phyloP scores from a whole-genome alignment of 768 basidiomycete genomes.

The Hygrophoropsis aurantiaca region DNA sequence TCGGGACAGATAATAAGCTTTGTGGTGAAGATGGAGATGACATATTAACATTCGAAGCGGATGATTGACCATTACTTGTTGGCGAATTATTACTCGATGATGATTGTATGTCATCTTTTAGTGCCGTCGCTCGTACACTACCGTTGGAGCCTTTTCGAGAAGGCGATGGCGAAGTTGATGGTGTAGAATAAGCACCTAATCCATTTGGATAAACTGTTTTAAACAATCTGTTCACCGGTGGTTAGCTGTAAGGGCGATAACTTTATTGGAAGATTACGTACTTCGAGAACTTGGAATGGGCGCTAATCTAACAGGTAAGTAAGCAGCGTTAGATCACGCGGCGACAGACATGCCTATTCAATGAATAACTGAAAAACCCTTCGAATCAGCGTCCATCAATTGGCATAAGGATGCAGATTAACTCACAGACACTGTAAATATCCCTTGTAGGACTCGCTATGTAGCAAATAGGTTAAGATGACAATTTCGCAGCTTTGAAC shows the following conservation, averaged over 20 bases:
- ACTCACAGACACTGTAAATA: conserved; percentile 76
- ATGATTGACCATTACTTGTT: too few species aligned
- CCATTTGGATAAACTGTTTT: conserved; percentile 67
- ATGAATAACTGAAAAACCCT: conserved; percentile 34
- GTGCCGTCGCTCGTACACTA: conserved; percentile 7
- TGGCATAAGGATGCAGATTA: neutral
- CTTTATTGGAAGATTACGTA: conserved; percentile 19
- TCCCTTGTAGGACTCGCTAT: conserved; percentile 74
- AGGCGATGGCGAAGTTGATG: conserved; percentile 32
- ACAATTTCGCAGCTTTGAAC: conserved; percentile 1
- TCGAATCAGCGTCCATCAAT: conserved; percentile 10
- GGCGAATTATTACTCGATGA: too few species aligned
- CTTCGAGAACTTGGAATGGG: conserved; percentile 77
- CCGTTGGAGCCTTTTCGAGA: conserved; percentile 35
- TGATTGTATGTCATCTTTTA: too few species aligned
- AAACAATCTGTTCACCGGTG: conserved; percentile 48
- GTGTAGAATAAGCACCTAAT: conserved; percentile 44
- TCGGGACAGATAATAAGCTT: conserved; percentile 15
- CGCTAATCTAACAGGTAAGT: conserved; percentile 32
- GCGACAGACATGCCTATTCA: conserved; percentile 50
- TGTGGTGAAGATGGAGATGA: conserved; percentile 18
- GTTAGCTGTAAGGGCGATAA: conserved; percentile 3
- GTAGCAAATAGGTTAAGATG: conserved; percentile 1
- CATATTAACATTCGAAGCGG: too few species aligned
- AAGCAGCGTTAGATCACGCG: neutral